phyloP scores from a whole-genome alignment of 306 rosid species.

The Lathyrus oleraceus region DNA sequence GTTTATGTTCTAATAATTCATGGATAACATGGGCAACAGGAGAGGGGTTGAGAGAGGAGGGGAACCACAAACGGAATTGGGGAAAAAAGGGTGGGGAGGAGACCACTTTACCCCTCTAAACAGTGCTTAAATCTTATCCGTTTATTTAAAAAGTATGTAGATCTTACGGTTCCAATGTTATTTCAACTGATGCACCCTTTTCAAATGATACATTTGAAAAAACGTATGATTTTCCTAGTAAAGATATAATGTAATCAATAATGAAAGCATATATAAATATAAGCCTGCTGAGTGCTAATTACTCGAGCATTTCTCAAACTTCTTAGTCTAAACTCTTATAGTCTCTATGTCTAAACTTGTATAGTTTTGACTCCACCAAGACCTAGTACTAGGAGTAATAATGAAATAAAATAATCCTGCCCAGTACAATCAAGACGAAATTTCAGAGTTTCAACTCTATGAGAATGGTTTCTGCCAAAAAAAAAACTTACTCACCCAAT shows the following conservation, averaged over 20 bases:
- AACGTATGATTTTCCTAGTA: not conserved
- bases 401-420: too few species aligned
- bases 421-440: slow-evolving; percentile 8
- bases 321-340: not conserved
- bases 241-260: not conserved
- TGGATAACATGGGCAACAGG: too few species aligned
- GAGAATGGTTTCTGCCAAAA: slow-evolving; percentile 3
- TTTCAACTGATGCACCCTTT: not conserved
- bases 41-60: too few species aligned
- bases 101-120: too few species aligned
- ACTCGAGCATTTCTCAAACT: not conserved
- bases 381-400: too few species aligned
- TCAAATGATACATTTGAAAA: not conserved
- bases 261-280: not conserved
- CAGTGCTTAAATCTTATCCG: not conserved
- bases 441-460: not conserved
- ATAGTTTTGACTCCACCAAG: too few species aligned
- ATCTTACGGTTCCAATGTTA: not conserved
- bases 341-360: not conserved
- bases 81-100: too few species aligned
- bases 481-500: not conserved
- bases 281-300: not conserved
- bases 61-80: too few species aligned
- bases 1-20: too few species aligned
- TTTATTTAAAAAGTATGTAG: not conserved